A percentile compares a stretch with the other conserved stretches of the same genome.
phyloP scores from a whole-genome alignment of 1,284 basidiomycete species.

The Pyrrhoderma lamaoense region DNA sequence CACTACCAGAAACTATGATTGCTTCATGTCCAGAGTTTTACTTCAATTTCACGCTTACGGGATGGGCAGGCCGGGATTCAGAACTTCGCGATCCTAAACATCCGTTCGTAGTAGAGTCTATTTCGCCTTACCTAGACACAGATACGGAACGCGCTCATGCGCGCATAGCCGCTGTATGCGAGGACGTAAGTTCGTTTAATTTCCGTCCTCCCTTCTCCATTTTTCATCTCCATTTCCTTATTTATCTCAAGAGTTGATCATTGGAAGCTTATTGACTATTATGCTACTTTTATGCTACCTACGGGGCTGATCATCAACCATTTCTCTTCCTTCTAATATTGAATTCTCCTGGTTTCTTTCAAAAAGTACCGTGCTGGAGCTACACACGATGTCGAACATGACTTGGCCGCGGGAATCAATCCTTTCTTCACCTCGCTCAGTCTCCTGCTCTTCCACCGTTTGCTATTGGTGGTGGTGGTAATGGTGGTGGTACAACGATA shows the following conservation, averaged over 20 bases:
- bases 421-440: conserved; percentile 18
- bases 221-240: neutral
- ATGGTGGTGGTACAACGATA: too few species aligned
- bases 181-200: conserved; percentile 23
- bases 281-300: too few species aligned
- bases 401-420: conserved; percentile 20
- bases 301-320: neutral
- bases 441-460: too few species aligned
- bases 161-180: conserved; percentile 22
- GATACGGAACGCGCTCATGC: conserved; percentile 13
- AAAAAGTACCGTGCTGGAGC: conserved; percentile 23
- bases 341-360: neutral
- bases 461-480: too few species aligned
- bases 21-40: conserved; percentile 21
- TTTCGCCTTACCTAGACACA: conserved; percentile 21
- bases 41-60: conserved; percentile 19
- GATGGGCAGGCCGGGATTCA: conserved; percentile 20
- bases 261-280: neutral
- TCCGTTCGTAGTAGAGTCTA: conserved; percentile 21
- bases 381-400: conserved; percentile 21
- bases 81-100: neutral
- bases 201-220: neutral
- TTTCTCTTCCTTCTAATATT: neutral
- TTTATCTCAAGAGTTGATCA: neutral
- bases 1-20: conserved; percentile 25